Base-by-base conservation (phyloP, 2,329 filamentous ascomycete species). In the Penicillium sp. region DNA sequence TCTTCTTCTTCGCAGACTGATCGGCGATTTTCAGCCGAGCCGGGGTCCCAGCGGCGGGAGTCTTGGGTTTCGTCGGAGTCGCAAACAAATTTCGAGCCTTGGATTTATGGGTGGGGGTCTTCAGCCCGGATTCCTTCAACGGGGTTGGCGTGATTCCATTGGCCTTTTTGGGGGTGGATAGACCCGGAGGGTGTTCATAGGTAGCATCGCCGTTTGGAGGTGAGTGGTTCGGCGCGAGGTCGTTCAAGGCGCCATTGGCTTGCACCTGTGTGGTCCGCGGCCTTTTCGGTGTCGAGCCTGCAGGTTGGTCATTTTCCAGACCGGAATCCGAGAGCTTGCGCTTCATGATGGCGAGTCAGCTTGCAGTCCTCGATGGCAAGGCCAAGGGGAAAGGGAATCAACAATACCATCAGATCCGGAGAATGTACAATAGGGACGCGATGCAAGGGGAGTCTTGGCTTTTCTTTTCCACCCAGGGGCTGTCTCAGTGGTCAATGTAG, bases 1-100 rank as follows among this genome's bases (percentile, higher is more conserved):
- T 96, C 80, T 96, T 97, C 68, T 87, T 87, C 67, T 90, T 86
- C 2, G 93, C 93, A 5, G 93, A 97, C 48, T 90, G 86, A 75
- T 97, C 91, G 21, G 89, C 89, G 62, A 90, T 89, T 60, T 83
- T 85, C 43, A 83, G 80, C 63, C 86, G 83, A 37, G 84, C 84
- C 0, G 90, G 88, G 1, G 88, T 91, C 19, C 63, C 63, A 35
- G 60, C 61, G 10, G 45, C 53, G 3, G 64, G 59, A 4, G 60
- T 49, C 56, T 75, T 64, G 6, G 60, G 53, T 56, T 75, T 77
- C 19, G 69, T 74, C 29, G 77, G 75, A 1, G 77, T 79, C 11
- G 74, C 68, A 55, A 79, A 78, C 21, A 77, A 53, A 4, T 70
- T 65, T 27, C 71, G 73, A 5, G 71, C 69, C 55, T 70, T 75